Evolutionary conservation across 495 filamentous ascomycete species (phyloP).

Genomic region (Aspergillus hancockii): DNA sequence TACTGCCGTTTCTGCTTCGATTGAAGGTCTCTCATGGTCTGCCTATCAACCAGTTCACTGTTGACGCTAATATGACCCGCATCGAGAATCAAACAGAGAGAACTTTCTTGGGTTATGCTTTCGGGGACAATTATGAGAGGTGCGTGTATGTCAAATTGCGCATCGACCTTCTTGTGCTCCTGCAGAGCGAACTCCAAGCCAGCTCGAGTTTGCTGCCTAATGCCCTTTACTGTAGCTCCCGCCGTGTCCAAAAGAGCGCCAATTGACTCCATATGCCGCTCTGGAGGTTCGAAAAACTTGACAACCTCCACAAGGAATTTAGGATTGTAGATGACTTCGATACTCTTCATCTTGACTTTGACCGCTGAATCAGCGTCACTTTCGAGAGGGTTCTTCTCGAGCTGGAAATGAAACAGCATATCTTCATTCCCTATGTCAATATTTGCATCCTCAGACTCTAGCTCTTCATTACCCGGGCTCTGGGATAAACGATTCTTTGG

Average conservation of each 20-base stretch:
- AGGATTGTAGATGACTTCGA: constrained; percentile 97
- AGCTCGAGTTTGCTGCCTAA: constrained; percentile 92
- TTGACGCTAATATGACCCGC: constrained; percentile 93
- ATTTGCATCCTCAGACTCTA: constrained; percentile 51
- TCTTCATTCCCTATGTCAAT: constrained; percentile 65
- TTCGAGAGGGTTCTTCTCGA: constrained; percentile 94
- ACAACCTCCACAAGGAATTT: constrained; percentile 85
- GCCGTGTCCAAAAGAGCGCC: constrained; percentile 90
- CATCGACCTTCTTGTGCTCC: constrained; percentile 97
- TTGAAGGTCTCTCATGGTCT: constrained; percentile 84
- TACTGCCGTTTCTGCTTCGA: constrained; percentile 86
- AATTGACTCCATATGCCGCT: constrained; percentile 98
- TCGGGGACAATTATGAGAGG: constrained; percentile 95
- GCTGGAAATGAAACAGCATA: constrained; percentile 82
- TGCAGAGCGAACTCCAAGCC: constrained; percentile 93
- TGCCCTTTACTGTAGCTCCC: constrained; percentile 89
- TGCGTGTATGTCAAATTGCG: constrained; percentile 91
- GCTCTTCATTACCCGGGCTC: constrained; percentile 59
- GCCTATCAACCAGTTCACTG: constrained; percentile 89
- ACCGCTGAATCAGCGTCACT: constrained; percentile 87
- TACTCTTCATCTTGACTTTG: constrained; percentile 87
- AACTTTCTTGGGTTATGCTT: constrained; percentile 75
- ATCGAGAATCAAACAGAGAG: constrained; percentile 89
- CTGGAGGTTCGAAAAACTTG: constrained; percentile 93
- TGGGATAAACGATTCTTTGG: constrained; percentile 45